phyloP scores from a whole-genome alignment of 345 rosid genomes.

The Melaleuca alternifolia region DNA sequence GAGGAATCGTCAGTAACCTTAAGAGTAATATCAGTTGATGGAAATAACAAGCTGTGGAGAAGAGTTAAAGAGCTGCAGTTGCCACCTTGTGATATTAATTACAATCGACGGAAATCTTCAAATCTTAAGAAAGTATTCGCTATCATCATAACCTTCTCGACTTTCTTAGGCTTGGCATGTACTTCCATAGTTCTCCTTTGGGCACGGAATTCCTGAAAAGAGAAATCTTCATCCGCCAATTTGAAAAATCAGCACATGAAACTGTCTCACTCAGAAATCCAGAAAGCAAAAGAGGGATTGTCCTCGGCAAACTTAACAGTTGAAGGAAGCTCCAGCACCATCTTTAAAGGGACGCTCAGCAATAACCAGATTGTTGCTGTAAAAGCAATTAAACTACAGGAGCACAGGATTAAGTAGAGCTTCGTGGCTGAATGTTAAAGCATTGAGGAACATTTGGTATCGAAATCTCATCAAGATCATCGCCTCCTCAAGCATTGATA shows the following conservation, averaged over 20 bases:
- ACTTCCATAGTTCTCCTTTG: neutral
- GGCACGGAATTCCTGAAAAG: neutral
- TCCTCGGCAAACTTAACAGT: slow-evolving; percentile 5
- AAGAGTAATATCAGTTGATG: neutral
- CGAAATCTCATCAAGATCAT: slow-evolving; percentile 7
- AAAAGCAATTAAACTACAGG: slow-evolving; percentile 7
- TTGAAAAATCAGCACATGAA: neutral
- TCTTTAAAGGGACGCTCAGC: slow-evolving; percentile 2
- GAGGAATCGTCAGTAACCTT: neutral
- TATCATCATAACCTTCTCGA: neutral
- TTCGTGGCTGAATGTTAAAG: slow-evolving; percentile 6
- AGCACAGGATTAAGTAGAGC: slow-evolving; percentile 2
- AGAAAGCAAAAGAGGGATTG: slow-evolving; percentile 7
- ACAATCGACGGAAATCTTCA: neutral
- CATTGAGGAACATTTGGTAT: slow-evolving; percentile 6
- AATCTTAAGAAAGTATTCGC: neutral
- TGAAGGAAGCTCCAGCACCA: slow-evolving; percentile 4
- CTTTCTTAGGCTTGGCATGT: neutral
- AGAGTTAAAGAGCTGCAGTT: neutral
- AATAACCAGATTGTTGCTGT: neutral
- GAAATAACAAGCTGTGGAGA: slow-evolving; percentile 1
- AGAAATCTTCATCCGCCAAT: neutral
- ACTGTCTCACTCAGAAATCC: neutral
- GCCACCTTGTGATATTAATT: neutral
- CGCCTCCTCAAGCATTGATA: slow-evolving; percentile 6